Percentiles rank a stretch among this genome's conserved stretches.
Evolutionary conservation across 768 basidiomycete species (phyloP).

Genomic region (Lyophyllum atratum): DNA sequence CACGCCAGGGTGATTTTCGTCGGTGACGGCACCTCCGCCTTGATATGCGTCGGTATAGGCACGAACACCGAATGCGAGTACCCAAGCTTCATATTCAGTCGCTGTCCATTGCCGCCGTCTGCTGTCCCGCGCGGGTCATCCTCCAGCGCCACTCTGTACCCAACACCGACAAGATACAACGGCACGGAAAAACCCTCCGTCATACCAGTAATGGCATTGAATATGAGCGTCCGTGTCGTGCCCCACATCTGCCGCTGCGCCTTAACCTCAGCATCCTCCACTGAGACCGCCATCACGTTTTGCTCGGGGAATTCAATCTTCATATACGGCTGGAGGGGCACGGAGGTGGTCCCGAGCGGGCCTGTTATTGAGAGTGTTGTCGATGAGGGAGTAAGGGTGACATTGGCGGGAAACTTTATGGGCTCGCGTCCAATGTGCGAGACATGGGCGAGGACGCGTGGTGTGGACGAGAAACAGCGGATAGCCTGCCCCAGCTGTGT

Average conservation of each 20-base stretch:
- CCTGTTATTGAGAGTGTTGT: conserved; percentile 44
- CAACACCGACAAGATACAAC: conserved; percentile 91
- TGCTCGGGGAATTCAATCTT: conserved; percentile 42
- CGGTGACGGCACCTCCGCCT: conserved; percentile 75
- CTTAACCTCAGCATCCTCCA: conserved; percentile 70
- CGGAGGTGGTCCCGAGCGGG: conserved; percentile 47
- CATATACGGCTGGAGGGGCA: conserved; percentile 50
- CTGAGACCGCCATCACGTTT: conserved; percentile 44
- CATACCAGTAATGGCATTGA: conserved; percentile 89
- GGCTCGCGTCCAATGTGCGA: conserved; percentile 66
- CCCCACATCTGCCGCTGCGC: conserved; percentile 93
- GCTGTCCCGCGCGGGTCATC: conserved; percentile 65
- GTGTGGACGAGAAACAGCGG: conserved; percentile 53
- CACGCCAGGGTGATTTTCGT: conserved; percentile 84
- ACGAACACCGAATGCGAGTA: conserved; percentile 87
- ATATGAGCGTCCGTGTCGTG: conserved; percentile 86
- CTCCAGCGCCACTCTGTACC: conserved; percentile 88
- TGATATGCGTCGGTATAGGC: conserved; percentile 81
- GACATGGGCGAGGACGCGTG: conserved; percentile 53
- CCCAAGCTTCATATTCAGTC: conserved; percentile 90
- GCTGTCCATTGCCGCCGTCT: conserved; percentile 59
- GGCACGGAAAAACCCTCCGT: conserved; percentile 84
- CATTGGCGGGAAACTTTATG: conserved; percentile 45
- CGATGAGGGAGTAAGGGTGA: conserved; percentile 42
- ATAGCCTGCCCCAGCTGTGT: conserved; percentile 32